Percentiles rank a stretch among this genome's conserved stretches.
Evolutionary conservation across 805 yeast species (phyloP).

Genomic region (Cyberlindnera maclurae): DNA sequence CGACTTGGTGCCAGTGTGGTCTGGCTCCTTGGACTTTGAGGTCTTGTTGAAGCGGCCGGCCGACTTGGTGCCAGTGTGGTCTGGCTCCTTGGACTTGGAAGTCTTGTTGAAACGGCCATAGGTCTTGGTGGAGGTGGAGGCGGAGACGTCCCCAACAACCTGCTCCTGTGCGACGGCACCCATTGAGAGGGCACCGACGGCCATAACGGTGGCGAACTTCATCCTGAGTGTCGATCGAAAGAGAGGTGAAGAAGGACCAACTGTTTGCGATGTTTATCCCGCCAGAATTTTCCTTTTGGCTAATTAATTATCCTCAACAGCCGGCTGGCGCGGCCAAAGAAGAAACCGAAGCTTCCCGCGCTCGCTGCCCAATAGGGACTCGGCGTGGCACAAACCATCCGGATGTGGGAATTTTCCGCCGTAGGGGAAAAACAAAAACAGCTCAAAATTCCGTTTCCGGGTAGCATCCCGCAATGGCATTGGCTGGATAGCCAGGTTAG

Average conservation of each 20-base stretch:
- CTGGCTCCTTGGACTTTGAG: slow-evolving; percentile 26
- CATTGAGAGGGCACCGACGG: slow-evolving; percentile 16
- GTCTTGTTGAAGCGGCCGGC: slow-evolving; percentile 47
- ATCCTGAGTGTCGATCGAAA: slow-evolving; percentile 3
- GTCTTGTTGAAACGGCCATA: slow-evolving; percentile 51
- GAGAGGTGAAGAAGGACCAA: background rate
- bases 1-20: slow-evolving; percentile 41
- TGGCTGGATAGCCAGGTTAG: no score
- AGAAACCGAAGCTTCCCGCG: no score
- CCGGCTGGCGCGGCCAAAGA: no score
- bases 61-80: slow-evolving; percentile 42
- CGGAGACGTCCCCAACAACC: slow-evolving; percentile 12
- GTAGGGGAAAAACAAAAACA: no score
- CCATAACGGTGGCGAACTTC: slow-evolving; percentile 20
- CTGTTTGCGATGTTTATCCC: background rate
- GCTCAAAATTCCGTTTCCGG: no score
- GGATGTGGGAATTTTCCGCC: no score
- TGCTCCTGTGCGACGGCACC: slow-evolving; percentile 20
- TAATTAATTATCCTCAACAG: no score
- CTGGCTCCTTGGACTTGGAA: slow-evolving; percentile 27
- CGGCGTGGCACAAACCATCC: no score
- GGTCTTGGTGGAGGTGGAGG: slow-evolving; percentile 43
- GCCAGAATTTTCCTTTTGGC: background rate
- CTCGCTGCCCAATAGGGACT: no score
- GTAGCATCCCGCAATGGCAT: no score